Conservation (phyloP, 2,329 filamentous ascomycete species). For the Epichloe gansuensis region DNA sequence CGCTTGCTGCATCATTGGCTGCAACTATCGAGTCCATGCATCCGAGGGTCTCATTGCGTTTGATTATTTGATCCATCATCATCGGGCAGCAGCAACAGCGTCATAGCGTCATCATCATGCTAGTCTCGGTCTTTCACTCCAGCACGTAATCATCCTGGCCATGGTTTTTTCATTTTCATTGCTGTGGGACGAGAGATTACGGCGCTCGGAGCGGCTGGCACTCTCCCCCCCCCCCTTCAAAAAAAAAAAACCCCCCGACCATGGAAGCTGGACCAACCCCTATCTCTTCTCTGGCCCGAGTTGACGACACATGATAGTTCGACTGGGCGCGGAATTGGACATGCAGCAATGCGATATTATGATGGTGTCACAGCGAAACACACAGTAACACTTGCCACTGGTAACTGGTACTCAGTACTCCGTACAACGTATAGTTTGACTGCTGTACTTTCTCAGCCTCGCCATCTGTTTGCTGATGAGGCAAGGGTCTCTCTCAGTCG, state of each 20-base stretch:
- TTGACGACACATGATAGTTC: neutral
- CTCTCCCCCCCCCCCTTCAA: too few species aligned
- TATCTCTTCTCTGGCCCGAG: neutral
- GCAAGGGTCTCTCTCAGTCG: slow-evolving; percentile 11
- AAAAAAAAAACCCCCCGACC: neutral
- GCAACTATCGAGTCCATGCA: slow-evolving; percentile 5
- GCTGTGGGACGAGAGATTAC: neutral
- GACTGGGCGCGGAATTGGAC: neutral
- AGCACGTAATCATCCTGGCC: neutral
- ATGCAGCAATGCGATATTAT: neutral
- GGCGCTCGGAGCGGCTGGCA: neutral
- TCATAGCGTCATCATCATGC: neutral
- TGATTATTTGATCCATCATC: neutral
- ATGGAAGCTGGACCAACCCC: neutral
- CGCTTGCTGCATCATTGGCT: slow-evolving; percentile 7
- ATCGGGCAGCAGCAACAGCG: slow-evolving; percentile 15
- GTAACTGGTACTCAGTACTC: neutral
- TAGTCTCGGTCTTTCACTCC: neutral
- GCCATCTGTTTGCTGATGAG: slow-evolving; percentile 11
- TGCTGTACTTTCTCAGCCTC: neutral
- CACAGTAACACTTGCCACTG: neutral
- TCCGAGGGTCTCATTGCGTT: slow-evolving; percentile 1
- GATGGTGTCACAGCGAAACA: neutral
- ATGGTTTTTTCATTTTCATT: neutral
- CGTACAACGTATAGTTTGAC: neutral